Conservation (phyloP, 257 asterid species). For the Nicotiana obtusifolia region DNA sequence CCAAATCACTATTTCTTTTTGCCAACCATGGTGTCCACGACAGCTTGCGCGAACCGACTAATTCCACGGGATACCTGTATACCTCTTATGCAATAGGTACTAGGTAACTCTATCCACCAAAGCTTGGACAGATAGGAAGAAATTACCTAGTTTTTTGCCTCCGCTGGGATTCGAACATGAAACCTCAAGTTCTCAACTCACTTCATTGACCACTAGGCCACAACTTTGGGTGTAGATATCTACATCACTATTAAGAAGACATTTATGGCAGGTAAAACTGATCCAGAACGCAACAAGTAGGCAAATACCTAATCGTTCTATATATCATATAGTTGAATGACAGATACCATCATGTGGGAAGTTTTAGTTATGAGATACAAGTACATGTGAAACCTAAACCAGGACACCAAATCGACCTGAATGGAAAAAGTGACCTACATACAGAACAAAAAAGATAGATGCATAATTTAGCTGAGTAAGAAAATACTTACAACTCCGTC, state of each 20-base stretch:
- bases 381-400: neutral
- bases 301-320: neutral
- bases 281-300: neutral
- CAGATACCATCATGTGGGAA: neutral
- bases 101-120: too few species aligned
- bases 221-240: too few species aligned
- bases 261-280: neutral
- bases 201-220: too few species aligned
- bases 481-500: constrained; percentile 62
- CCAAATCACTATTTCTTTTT: too few species aligned
- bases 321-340: neutral
- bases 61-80: too few species aligned
- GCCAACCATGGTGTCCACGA: too few species aligned
- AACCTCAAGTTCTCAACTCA: too few species aligned
- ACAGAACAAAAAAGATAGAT: neutral
- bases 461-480: neutral
- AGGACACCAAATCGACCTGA: neutral
- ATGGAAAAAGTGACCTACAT: neutral
- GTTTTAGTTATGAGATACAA: neutral
- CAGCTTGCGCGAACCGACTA: too few species aligned
- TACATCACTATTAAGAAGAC: neutral
- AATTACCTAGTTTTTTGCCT: too few species aligned
- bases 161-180: too few species aligned
- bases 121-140: too few species aligned
- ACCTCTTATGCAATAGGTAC: too few species aligned